Percentiles rank a stretch among this genome's conserved stretches.
Evolutionary conservation across 257 asterid genomes (phyloP).

Genomic region (Rhazya stricta): DNA sequence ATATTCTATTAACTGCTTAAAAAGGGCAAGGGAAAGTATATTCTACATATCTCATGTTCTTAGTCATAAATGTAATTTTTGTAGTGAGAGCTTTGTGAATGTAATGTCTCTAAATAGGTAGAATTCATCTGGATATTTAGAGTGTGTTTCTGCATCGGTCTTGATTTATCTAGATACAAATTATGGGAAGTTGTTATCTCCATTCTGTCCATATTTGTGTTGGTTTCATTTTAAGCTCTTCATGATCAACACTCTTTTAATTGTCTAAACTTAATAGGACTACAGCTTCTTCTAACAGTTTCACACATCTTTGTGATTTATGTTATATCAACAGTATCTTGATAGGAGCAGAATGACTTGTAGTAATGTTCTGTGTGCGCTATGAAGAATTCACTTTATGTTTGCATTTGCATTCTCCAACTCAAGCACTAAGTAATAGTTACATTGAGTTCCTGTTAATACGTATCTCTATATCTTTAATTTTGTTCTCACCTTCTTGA

Average conservation of each 20-base stretch:
- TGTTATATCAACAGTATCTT: not conserved
- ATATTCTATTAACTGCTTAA: not conserved
- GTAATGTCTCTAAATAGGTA: not conserved
- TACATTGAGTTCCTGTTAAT: not conserved
- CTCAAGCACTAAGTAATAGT: not conserved
- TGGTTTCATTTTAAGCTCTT: not conserved
- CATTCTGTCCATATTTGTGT: slow-evolving; percentile 2
- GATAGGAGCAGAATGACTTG: not conserved
- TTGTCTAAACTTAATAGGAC: not conserved
- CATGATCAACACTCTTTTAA: not conserved
- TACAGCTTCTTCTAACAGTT: not conserved
- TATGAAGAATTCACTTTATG: not conserved
- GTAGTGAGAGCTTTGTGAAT: not conserved
- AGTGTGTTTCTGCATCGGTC: too few species aligned
- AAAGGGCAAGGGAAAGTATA: too few species aligned
- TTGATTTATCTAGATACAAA: not conserved
- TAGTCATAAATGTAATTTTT: not conserved
- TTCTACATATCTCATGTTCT: not conserved
- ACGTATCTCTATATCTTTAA: not conserved
- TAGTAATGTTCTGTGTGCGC: not conserved
- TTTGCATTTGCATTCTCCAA: not conserved
- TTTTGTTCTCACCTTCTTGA: not conserved
- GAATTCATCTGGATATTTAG: not conserved
- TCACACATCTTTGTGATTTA: not conserved
- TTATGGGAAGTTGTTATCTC: not conserved